phyloP scores from a whole-genome alignment of 2,329 filamentous ascomycete genomes.

The Sporothrix euskadiensis region DNA sequence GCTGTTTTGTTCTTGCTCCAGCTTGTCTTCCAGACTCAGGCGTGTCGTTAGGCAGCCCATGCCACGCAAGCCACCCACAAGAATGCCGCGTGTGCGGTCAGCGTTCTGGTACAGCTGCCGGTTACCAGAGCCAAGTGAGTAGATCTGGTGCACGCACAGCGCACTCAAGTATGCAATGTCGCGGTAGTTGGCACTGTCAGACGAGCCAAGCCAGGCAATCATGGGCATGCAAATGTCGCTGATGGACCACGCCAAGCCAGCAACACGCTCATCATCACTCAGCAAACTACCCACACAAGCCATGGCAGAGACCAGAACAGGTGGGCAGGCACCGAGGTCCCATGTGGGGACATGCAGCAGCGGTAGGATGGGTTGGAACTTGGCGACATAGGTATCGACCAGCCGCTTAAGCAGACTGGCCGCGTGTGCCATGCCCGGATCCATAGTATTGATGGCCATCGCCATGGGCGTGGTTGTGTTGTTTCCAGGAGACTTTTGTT shows the following conservation, averaged over 20 bases:
- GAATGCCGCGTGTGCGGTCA: slow-evolving; percentile 36
- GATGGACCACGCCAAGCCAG: slow-evolving; percentile 33
- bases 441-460: slow-evolving; percentile 16
- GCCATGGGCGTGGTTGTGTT: not conserved
- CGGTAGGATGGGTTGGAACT: slow-evolving; percentile 38
- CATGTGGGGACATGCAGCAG: slow-evolving; percentile 39
- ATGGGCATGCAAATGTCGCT: slow-evolving; percentile 37
- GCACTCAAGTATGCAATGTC: slow-evolving; percentile 37
- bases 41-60: slow-evolving; percentile 36
- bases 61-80: slow-evolving; percentile 38
- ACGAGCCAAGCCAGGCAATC: slow-evolving; percentile 38
- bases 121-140: slow-evolving; percentile 40
- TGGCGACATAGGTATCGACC: slow-evolving; percentile 35
- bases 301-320: slow-evolving; percentile 38
- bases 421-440: slow-evolving; percentile 31
- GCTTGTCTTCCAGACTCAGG: slow-evolving; percentile 21
- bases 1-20: slow-evolving; percentile 4
- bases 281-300: slow-evolving; percentile 38
- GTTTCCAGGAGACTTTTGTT: not conserved
- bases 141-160: slow-evolving; percentile 39
- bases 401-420: slow-evolving; percentile 34
- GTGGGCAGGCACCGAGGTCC: slow-evolving; percentile 33
- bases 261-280: slow-evolving; percentile 25
- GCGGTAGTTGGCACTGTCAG: slow-evolving; percentile 35
- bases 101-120: slow-evolving; percentile 38